These are phyloP conservation scores for Fraxinus greggii DNA, from an alignment of 305 asterid genomes.

Conservation along the genomic window DNA sequence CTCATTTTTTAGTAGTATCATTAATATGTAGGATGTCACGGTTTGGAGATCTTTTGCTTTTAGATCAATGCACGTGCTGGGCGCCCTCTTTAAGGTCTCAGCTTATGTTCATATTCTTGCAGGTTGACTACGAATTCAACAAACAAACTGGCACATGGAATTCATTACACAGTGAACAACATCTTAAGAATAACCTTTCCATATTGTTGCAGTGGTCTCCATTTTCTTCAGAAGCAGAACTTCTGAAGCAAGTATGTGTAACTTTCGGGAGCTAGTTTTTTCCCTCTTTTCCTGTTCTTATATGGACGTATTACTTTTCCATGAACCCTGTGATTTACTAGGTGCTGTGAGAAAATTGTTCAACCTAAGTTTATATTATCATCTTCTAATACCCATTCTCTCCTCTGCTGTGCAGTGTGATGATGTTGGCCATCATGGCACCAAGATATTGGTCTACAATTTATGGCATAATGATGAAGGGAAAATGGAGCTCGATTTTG, in stretches of 20 bases:
- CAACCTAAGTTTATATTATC: not conserved
- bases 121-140: conserved; percentile 76
- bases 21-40: conserved; percentile 1
- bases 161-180: conserved; percentile 44
- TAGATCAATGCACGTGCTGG: conserved; percentile 7
- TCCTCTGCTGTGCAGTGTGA: conserved; percentile 53
- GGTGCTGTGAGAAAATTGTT: conserved; percentile 1
- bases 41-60: conserved; percentile 12
- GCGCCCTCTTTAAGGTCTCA: conserved; percentile 12
- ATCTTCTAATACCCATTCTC: conserved; percentile 16
- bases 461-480: conserved; percentile 79
- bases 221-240: conserved; percentile 60
- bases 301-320: not conserved
- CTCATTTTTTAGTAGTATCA: conserved; percentile 10
- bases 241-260: conserved; percentile 75
- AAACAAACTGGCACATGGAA: conserved; percentile 48
- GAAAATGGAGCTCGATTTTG: conserved; percentile 78
- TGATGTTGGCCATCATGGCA: conserved; percentile 76
- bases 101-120: conserved; percentile 30
- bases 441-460: conserved; percentile 72
- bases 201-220: conserved; percentile 88
- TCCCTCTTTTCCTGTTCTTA: not conserved
- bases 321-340: not conserved
- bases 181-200: conserved; percentile 55
- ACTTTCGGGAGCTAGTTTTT: conserved; percentile 15